Evolutionary conservation across 2,329 filamentous ascomycete genomes (phyloP).

Genomic region (Colletotrichum echinochloae): DNA sequence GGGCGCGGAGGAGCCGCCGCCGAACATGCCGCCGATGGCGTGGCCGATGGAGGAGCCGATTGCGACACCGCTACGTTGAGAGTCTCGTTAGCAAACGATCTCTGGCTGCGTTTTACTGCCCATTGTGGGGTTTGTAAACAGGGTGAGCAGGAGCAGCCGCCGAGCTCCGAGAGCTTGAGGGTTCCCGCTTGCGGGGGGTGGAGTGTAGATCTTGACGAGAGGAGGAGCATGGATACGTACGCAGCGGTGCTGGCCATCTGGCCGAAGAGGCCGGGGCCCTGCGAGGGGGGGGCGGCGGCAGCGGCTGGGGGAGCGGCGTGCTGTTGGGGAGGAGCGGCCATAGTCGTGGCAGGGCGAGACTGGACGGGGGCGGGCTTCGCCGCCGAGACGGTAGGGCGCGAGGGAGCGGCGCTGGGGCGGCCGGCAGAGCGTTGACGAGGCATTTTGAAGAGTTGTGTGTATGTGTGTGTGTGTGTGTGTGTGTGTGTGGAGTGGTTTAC

Average conservation of each 20-base stretch:
- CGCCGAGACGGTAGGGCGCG: slow-evolving; percentile 74
- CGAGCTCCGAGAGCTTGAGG: neutral
- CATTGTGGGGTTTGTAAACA: neutral
- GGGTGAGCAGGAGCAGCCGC: neutral
- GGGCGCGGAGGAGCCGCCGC: slow-evolving; percentile 71
- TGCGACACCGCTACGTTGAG: slow-evolving; percentile 82
- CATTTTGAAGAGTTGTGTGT: slow-evolving; percentile 64
- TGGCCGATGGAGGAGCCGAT: slow-evolving; percentile 96
- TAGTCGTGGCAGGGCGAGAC: slow-evolving; percentile 77
- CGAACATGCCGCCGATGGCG: slow-evolving; percentile 91
- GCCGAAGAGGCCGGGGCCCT: slow-evolving; percentile 88
- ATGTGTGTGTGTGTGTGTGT: slow-evolving; percentile 35
- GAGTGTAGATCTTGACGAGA: neutral
- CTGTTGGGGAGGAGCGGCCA: slow-evolving; percentile 64
- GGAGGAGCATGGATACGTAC: slow-evolving; percentile 68
- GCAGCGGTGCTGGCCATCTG: slow-evolving; percentile 98
- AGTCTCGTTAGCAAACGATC: neutral
- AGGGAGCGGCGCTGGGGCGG: slow-evolving; percentile 62
- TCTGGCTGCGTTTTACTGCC: neutral
- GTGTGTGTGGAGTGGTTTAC: neutral
- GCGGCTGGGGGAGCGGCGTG: slow-evolving; percentile 51
- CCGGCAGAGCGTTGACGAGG: slow-evolving; percentile 81
- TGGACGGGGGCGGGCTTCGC: slow-evolving; percentile 71
- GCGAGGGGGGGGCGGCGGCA: slow-evolving; percentile 62
- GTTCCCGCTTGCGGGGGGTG: neutral